These are phyloP conservation scores for Elymus sibiricus DNA, from an alignment of 176 grass and related monocot genomes.

Conservation along the genomic window DNA sequence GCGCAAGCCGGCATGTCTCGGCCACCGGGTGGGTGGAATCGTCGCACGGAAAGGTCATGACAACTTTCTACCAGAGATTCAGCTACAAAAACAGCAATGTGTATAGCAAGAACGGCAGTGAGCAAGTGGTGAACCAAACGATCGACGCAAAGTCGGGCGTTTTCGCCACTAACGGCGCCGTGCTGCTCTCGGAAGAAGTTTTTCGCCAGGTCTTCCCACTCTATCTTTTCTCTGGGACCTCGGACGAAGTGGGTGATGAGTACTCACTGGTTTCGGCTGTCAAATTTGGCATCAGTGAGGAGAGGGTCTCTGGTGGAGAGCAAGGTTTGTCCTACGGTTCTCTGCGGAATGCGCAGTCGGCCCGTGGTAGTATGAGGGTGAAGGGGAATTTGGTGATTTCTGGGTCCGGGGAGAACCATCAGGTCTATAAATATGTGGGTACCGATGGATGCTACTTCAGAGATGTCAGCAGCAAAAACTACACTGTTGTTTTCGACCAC, in stretches of 20 bases:
- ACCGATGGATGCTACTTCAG: conserved; percentile 69
- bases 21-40: conserved; percentile 59
- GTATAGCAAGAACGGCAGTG: conserved; percentile 24
- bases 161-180: not conserved
- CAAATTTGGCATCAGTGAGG: conserved; percentile 34
- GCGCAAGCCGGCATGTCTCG: conserved; percentile 24
- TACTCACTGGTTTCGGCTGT: conserved; percentile 39
- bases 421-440: conserved; percentile 54
- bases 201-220: conserved; percentile 39
- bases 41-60: conserved; percentile 40
- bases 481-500: conserved; percentile 45
- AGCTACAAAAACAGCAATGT: conserved; percentile 40
- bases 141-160: conserved; percentile 33
- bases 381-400: conserved; percentile 58
- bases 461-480: conserved; percentile 63
- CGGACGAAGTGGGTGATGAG: conserved; percentile 39
- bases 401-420: conserved; percentile 54
- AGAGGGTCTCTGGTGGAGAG: conserved; percentile 23
- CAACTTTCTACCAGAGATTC: conserved; percentile 46
- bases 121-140: conserved; percentile 49
- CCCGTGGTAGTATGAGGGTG: conserved; percentile 51
- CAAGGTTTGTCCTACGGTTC: conserved; percentile 35
- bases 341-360: conserved; percentile 44
- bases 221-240: conserved; percentile 43
- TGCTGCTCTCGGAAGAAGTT: conserved; percentile 29